A percentile compares a stretch with the other conserved stretches of the same genome.
These are phyloP conservation scores for Ceratocystis destructans DNA, from an alignment of 2,329 filamentous ascomycete genomes.

Conservation along the genomic window DNA sequence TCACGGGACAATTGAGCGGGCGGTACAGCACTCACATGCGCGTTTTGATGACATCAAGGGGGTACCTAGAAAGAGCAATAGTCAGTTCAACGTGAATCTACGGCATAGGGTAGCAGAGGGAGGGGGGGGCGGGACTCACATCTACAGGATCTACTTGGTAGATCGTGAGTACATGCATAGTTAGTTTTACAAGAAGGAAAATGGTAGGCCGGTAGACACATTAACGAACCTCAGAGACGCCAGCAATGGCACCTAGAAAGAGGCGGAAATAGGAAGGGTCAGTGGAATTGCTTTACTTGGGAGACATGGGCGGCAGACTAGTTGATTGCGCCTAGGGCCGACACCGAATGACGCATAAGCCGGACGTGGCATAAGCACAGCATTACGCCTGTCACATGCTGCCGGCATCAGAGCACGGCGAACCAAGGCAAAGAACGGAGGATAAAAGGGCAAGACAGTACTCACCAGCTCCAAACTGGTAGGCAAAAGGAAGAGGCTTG, in stretches of 20 bases:
- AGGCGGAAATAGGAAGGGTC: neutral
- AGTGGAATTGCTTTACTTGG: neutral
- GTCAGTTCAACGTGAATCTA: neutral
- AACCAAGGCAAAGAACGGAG: neutral
- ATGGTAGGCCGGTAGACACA: neutral
- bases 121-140: conserved; percentile 41
- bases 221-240: conserved; percentile 79
- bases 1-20: neutral
- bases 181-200: conserved; percentile 6
- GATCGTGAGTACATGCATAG: conserved; percentile 7
- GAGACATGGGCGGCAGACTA: neutral
- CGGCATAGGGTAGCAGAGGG: neutral
- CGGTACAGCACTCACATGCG: conserved; percentile 58
- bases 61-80: conserved; percentile 54
- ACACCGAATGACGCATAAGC: neutral
- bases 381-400: neutral
- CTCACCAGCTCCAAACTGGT: conserved; percentile 84
- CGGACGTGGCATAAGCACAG: neutral
- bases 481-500: conserved; percentile 76
- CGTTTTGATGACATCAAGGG: conserved; percentile 95
- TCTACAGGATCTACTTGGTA: conserved; percentile 60
- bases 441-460: neutral
- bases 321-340: neutral
- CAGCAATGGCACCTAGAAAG: conserved; percentile 67
- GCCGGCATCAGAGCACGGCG: neutral